Base-by-base conservation (phyloP, 2,329 filamentous ascomycete species). In the Ceratocystiopsis sp. region DNA sequence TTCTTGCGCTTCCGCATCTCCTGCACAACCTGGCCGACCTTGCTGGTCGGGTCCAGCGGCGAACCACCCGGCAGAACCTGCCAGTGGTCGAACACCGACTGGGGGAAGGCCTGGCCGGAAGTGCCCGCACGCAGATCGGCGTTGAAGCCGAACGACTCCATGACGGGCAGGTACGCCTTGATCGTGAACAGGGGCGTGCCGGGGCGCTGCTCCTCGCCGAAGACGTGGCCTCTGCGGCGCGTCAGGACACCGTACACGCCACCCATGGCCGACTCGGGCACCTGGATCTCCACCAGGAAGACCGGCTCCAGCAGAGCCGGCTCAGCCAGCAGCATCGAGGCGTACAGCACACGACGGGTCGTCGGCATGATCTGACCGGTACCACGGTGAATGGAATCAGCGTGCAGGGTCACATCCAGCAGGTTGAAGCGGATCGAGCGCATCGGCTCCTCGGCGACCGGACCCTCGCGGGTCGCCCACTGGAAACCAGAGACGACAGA, bases 401-500 rank as follows among this genome's bases (percentile, higher is more conserved):
- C 86, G 76, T 98, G 91, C 51, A 98, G 85, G 58, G 91, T 98
- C 57, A 98, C 91, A 83, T 98, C 91, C 63, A 95, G 79, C 66
- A 98, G 80, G 81, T 98, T 98, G 78, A 93, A 98, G 72, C 91
- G 85, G 67, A 93, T 68, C 55, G 80, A 80, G 64, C 91, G 84
- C 86, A 98, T 89, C 58, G 91, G 91, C 79, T 98, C 91, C 71
- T 98, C 91, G 57, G 83, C 87, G 62, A 98, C 69, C 59, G 91
- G 91, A 73, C 91, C 91, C 77, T 98, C 91, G 63, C 89, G 82
- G 57, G 84, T 85, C 55, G 91, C 91, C 91, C 91, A 98, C 71
- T 98, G 91, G 86, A 98, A 98, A 80, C 91, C 91, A 56, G 91
- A 96, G 61, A 96, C 87, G 57, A 96, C 81, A 49, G 89, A 96